phyloP scores from a whole-genome alignment of 139 green algal species.

The Picocystis salinarum region DNA sequence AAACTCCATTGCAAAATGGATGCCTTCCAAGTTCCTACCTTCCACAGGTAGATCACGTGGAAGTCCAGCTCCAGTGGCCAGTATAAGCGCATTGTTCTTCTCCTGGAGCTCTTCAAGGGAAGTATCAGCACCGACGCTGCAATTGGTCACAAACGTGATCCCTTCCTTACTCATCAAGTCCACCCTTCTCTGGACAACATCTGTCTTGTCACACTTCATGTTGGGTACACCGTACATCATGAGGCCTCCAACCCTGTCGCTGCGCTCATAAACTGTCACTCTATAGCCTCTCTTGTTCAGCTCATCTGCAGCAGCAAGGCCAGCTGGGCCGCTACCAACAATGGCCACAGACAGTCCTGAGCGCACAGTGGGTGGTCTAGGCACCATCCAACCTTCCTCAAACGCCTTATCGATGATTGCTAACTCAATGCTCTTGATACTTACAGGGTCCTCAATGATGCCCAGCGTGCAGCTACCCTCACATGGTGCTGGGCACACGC shows the following conservation, averaged over 20 bases:
- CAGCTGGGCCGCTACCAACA: slow-evolving; percentile 70
- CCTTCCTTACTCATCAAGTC: slow-evolving; percentile 82
- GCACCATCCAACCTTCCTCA: slow-evolving; percentile 86
- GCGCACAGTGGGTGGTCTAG: slow-evolving; percentile 49
- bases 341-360: slow-evolving; percentile 64
- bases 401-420: slow-evolving; percentile 89
- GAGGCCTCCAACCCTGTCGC: slow-evolving; percentile 75
- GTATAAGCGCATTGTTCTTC: slow-evolving; percentile 54
- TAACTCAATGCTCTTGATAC: slow-evolving; percentile 90
- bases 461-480: slow-evolving; percentile 86
- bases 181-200: slow-evolving; percentile 80
- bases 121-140: slow-evolving; percentile 38
- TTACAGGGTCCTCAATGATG: slow-evolving; percentile 91
- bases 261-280: slow-evolving; percentile 81
- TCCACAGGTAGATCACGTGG: slow-evolving; percentile 72
- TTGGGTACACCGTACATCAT: slow-evolving; percentile 98
- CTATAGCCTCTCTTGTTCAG: slow-evolving; percentile 70
- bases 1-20: slow-evolving; percentile 98
- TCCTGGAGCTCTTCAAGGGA: slow-evolving; percentile 23
- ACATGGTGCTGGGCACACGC: slow-evolving; percentile 83
- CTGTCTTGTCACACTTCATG: slow-evolving; percentile 92
- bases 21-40: slow-evolving; percentile 39
- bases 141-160: slow-evolving; percentile 59
- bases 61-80: slow-evolving; percentile 77
- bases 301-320: slow-evolving; percentile 84